Base-by-base conservation (phyloP, 225 moss, liverwort and hornwort genomes). In the Pleurozium schreberi region DNA sequence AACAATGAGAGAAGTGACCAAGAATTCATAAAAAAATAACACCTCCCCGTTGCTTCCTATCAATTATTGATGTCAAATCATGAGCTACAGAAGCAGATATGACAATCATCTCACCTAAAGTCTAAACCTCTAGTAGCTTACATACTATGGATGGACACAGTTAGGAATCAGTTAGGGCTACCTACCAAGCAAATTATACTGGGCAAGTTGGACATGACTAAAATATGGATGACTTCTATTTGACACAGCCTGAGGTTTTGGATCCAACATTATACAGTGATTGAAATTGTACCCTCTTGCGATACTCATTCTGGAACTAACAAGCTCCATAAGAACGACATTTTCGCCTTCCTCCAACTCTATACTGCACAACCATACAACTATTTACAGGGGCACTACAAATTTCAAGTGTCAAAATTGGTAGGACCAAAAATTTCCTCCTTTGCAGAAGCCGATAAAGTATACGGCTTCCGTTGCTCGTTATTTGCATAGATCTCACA, bases 401-500 rank as follows among this genome's bases (percentile, higher is more conserved):
- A 60, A 49, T 10, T 87, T 70, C 60, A 89, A 68, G 88, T 65
- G 61, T n/a, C 81, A 81, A 88, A 88, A 88, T 78, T 73, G 85
- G 52, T 60, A n/a, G 82, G 83, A 64, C 93, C 89, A 40, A 93
- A 91, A 75, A 93, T 88, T 30, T 94, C 92, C 50, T 91, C 86
- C 75, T 84, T 94, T 6, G 93, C 88, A 87, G 93, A 89, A 80
- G 83, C 84, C 62, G 94, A 93, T 65, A 92, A 84, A 81, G 81
- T 81, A 53, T 92, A 91, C 0, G 93, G 93, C 84, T 89, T 92
- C 21, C 82, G 86, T 65, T 69, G 83, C 88, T 94, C 92, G 76
- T 89, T 92, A 38, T 60, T 90, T 52, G 94, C 88, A 80, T 93
- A 94, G 82, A 93, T 90, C 45, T 88, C 89, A 83, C 94, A 94